A percentile compares a stretch with the other conserved stretches of the same genome.
phyloP scores from a whole-genome alignment of 2,329 filamentous ascomycete species.

The Pseudogymnoascus sp. region DNA sequence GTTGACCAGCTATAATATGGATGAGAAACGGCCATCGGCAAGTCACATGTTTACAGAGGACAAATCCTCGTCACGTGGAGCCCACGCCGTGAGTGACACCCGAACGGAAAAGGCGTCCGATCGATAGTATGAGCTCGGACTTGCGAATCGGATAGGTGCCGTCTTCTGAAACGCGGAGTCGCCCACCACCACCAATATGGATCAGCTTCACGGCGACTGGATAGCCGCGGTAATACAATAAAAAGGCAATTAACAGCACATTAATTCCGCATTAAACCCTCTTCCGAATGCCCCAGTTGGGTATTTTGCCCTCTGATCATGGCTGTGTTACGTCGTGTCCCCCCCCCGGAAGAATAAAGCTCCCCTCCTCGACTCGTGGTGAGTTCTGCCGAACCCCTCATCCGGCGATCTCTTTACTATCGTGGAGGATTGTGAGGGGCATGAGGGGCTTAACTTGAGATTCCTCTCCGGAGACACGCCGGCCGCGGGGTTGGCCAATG shows the following conservation, averaged over 20 bases:
- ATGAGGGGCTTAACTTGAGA: background rate
- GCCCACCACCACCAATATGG: background rate
- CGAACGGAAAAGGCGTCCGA: background rate
- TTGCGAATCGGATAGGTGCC: conserved; percentile 1
- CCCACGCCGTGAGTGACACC: background rate
- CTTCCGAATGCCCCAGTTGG: background rate
- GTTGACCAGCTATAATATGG: background rate
- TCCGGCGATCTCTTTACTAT: background rate
- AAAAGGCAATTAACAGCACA: background rate
- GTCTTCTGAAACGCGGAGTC: background rate
- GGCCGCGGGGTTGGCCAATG: background rate
- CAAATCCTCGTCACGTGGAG: background rate
- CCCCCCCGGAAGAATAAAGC: background rate
- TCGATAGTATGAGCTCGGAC: background rate
- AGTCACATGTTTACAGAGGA: background rate
- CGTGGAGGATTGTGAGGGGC: background rate
- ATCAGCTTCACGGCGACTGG: background rate
- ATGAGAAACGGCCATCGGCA: background rate
- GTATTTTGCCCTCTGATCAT: background rate
- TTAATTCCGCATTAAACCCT: conserved; percentile 1
- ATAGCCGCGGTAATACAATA: conserved; percentile 4
- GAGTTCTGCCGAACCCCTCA: conserved; percentile 4
- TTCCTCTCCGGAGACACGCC: background rate
- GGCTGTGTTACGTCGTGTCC: background rate
- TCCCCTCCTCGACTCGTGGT: background rate